These are phyloP conservation scores for Protostelium mycophagum DNA, from an alignment of 78 protist species.

Conservation along the genomic window DNA sequence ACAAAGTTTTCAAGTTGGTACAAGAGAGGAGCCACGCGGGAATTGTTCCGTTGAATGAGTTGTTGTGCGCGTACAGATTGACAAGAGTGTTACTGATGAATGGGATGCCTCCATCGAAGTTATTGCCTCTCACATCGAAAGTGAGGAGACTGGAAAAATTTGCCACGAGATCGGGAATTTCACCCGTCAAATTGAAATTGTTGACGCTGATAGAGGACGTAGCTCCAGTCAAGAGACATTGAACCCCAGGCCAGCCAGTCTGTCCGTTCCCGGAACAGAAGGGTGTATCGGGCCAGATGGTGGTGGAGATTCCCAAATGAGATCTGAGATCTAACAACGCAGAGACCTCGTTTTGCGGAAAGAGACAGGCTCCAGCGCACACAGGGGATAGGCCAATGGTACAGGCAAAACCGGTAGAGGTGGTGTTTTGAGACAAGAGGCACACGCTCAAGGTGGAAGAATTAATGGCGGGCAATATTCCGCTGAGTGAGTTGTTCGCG, in stretches of 20 bases:
- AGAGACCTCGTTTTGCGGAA: not conserved
- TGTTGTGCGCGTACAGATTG: no score
- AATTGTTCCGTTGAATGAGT: no score
- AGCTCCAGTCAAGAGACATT: no score
- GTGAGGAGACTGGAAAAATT: no score
- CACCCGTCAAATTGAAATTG: no score
- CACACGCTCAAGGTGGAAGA: not conserved
- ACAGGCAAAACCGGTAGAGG: not conserved
- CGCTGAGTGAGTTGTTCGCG: not conserved
- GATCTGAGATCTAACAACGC: not conserved
- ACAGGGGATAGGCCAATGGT: not conserved
- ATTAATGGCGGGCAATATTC: not conserved
- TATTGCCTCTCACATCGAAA: no score
- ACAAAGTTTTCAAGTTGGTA: no score
- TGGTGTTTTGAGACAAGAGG: not conserved
- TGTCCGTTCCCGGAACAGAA: not conserved
- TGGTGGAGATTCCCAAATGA: not conserved
- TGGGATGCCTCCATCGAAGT: no score
- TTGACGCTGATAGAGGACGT: no score
- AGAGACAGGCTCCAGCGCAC: not conserved
- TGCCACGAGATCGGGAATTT: no score
- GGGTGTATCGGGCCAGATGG: not conserved
- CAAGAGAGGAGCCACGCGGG: no score
- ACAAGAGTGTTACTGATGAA: no score
- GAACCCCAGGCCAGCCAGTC: not conserved